A percentile compares a stretch with the other conserved stretches of the same genome.
Conservation (phyloP, 345 rosid genomes). For the Cardamine occulta region DNA sequence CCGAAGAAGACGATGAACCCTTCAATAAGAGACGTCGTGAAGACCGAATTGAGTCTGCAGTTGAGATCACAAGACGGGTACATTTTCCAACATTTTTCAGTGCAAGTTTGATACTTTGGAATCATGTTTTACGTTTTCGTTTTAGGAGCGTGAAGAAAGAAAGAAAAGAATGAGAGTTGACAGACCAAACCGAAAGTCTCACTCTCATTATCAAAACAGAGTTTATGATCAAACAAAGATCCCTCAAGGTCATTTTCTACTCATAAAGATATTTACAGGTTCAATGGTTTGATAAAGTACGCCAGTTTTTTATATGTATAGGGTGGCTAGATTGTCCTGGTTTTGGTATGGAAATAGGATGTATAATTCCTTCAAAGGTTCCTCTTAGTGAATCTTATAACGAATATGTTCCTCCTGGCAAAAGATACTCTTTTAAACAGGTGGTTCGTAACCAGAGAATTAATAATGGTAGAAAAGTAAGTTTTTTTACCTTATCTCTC, state of each 20-base stretch:
- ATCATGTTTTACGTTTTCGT: not conserved
- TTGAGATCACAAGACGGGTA: constrained; percentile 64
- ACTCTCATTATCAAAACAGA: constrained; percentile 50
- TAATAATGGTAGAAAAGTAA: constrained; percentile 71
- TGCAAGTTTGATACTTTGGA: not conserved
- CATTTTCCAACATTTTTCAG: no score
- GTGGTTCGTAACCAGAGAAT: constrained; percentile 79
- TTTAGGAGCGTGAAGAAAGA: constrained; percentile 94
- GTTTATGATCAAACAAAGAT: constrained; percentile 68
- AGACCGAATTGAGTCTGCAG: constrained; percentile 61
- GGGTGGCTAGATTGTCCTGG: constrained; percentile 98
- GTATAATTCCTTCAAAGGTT: constrained; percentile 88
- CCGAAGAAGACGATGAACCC: constrained; percentile 74
- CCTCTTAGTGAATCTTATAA: constrained; percentile 85
- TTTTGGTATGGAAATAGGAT: constrained; percentile 68
- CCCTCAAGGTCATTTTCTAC: constrained; percentile 65
- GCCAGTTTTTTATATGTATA: constrained; percentile 21
- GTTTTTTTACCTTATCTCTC: not conserved
- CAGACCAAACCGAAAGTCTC: constrained; percentile 50
- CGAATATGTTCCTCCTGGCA: constrained; percentile 81
- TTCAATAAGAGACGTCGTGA: constrained; percentile 51
- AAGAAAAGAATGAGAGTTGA: constrained; percentile 68
- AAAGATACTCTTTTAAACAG: constrained; percentile 94
- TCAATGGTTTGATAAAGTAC: not conserved
- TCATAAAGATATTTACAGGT: not conserved